These are phyloP conservation scores for Agaricales sp. DNA, from an alignment of 1,284 basidiomycete genomes.

Conservation along the genomic window DNA sequence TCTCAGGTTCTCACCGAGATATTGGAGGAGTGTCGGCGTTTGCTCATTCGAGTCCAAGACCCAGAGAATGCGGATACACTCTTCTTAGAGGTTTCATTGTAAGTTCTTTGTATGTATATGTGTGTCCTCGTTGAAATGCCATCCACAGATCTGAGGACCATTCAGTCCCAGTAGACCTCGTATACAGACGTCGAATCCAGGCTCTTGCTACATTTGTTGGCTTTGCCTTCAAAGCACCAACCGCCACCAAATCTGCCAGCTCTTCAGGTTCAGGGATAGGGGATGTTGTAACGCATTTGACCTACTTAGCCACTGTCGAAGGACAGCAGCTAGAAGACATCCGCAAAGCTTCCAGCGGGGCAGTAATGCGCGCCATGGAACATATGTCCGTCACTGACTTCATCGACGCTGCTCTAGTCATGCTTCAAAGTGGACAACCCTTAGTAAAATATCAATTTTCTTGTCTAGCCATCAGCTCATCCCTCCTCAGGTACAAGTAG, in stretches of 20 bases:
- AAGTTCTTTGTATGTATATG: slow-evolving; percentile 17
- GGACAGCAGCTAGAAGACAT: slow-evolving; percentile 31
- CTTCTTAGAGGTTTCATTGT: slow-evolving; percentile 50
- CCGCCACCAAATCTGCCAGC: slow-evolving; percentile 13
- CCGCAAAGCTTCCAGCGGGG: slow-evolving; percentile 32
- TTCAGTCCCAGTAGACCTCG: slow-evolving; percentile 27
- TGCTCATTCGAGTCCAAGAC: slow-evolving; percentile 36
- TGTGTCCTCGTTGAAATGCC: slow-evolving; percentile 3
- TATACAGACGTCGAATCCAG: slow-evolving; percentile 50
- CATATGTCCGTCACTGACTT: slow-evolving; percentile 65
- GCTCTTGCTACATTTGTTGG: slow-evolving; percentile 55
- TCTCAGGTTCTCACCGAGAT: slow-evolving; percentile 56
- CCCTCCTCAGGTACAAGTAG: slow-evolving; percentile 43
- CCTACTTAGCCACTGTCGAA: slow-evolving; percentile 28
- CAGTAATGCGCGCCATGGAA: slow-evolving; percentile 38
- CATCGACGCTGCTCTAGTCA: slow-evolving; percentile 37
- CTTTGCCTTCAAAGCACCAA: slow-evolving; percentile 28
- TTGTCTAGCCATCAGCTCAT: slow-evolving; percentile 1
- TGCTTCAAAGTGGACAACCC: slow-evolving; percentile 41
- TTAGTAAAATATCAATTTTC: slow-evolving; percentile 23
- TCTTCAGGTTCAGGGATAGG: slow-evolving; percentile 19
- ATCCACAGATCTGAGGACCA: slow-evolving; percentile 43
- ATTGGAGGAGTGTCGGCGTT: slow-evolving; percentile 53
- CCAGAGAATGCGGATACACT: slow-evolving; percentile 30
- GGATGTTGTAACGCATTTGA: slow-evolving; percentile 33